These are phyloP conservation scores for Parachaetomium inaequale DNA, from an alignment of 495 filamentous ascomycete genomes.

Conservation along the genomic window DNA sequence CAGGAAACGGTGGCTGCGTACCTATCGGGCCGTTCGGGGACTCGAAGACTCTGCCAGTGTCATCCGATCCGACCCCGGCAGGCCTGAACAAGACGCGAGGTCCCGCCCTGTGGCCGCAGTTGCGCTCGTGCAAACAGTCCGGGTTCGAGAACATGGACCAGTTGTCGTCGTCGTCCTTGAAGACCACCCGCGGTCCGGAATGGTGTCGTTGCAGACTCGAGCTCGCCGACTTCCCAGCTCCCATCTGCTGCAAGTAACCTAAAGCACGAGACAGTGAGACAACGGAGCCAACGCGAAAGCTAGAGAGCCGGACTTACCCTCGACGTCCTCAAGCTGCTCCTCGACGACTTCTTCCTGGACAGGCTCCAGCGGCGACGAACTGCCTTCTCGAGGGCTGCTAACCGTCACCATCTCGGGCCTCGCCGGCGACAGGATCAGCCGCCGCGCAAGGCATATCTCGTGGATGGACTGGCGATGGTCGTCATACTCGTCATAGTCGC, in stretches of 20 bases:
- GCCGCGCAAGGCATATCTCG: conserved; percentile 10
- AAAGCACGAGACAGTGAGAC: not conserved
- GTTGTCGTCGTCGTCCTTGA: not conserved
- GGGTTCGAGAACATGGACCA: not conserved
- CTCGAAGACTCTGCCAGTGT: not conserved
- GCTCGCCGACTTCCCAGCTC: not conserved
- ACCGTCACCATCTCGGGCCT: conserved; percentile 4
- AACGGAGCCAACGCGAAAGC: not conserved
- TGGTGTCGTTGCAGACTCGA: not conserved
- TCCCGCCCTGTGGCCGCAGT: not conserved
- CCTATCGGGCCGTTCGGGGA: not conserved
- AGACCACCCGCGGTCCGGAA: not conserved
- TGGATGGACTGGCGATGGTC: conserved; percentile 1
- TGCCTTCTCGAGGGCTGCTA: not conserved
- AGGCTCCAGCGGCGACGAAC: not conserved
- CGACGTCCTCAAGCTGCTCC: not conserved
- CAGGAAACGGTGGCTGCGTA: not conserved
- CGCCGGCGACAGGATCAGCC: not conserved
- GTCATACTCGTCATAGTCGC: no score
- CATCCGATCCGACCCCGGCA: not conserved
- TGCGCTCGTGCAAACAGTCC: not conserved
- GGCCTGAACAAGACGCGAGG: not conserved
- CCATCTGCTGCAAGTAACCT: not conserved
- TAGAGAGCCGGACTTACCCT: not conserved
- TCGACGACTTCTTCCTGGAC: not conserved